phyloP scores from a whole-genome alignment of 1,139 yeast species.

The Scheffersomyces illinoinensis region DNA sequence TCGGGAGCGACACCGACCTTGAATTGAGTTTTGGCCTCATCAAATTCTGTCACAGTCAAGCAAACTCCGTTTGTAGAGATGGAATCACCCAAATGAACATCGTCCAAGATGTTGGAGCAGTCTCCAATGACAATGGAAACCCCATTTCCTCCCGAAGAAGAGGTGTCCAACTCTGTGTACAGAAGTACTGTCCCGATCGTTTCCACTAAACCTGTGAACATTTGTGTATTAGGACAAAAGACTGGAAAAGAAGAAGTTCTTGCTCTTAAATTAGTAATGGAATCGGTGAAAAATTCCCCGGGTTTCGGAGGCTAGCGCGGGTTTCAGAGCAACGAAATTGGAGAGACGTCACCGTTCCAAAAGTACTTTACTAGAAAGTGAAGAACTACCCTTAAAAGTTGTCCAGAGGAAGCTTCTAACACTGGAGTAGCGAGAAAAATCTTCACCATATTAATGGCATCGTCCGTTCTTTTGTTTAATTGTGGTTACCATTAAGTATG shows the following conservation, averaged over 20 bases:
- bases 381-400: background rate
- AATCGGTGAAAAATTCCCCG: background rate
- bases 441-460: background rate
- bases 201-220: conserved; percentile 97
- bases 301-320: background rate
- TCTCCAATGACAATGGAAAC: conserved; percentile 68
- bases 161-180: conserved; percentile 48
- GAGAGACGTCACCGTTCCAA: background rate
- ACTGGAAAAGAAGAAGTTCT: background rate
- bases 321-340: background rate
- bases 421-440: background rate
- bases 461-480: background rate
- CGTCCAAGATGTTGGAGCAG: conserved; percentile 64
- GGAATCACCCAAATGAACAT: conserved; percentile 90
- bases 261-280: background rate
- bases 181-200: conserved; percentile 66
- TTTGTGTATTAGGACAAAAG: conserved; percentile 19
- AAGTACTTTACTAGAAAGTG: background rate
- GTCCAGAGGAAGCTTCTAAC: background rate
- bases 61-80: conserved; percentile 91
- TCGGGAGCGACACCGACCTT: conserved; percentile 95
- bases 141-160: conserved; percentile 75
- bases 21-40: conserved; percentile 49
- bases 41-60: conserved; percentile 88
- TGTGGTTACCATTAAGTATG: background rate